Base-by-base conservation (phyloP, 495 filamentous ascomycete species). In the Hyaloscypha hepaticicola region DNA sequence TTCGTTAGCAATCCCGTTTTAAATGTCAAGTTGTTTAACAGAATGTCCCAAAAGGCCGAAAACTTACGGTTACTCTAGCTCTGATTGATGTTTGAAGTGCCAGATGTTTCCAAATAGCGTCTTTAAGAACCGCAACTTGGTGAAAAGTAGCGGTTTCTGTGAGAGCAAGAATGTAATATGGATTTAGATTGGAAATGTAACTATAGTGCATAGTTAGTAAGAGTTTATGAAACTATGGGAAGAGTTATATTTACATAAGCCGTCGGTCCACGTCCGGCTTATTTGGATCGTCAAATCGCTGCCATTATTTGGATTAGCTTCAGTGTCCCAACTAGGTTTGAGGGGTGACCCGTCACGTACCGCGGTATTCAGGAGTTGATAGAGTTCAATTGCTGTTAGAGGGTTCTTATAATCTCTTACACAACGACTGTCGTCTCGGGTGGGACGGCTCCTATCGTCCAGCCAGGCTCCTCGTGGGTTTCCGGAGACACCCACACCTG, bases 61-160 rank as follows among this genome's bases (percentile, higher is more conserved):
- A 14, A 49, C 45, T 50, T 34, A 53, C 41, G 16, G 60, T 16
- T 19, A 52, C 52, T 33, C 26, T 31, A 24, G 52, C 49, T 25
- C 29, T 31, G 24, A 62, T 62, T 4, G 60, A 62, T 3, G 60
- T 52, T 34, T 62, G 60, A 24, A 29, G 31, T 34, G 60, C 60
- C 29, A 62, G 21, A 25, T 62, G 27, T 34, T 62, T 62, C 41
- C 48, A 62, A 16, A 62, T 62, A n/a, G 60, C 60, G 24, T 62
- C 48, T 62, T 45, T 62, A n/a, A 62, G 26, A 25, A 38, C 26
- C 19, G 41, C 12, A 24, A 53, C 49, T 33, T 62, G 60, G 21
- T 53, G 45, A 62, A 52, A 62, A 12, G 12, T 22, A n/a, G 48
- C 49, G 25, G 60, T 62, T 21, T 52, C 60, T 62, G 60, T 25